These are phyloP conservation scores for Coleophoma crateriformis DNA, from an alignment of 2,329 filamentous ascomycete species.

Conservation along the genomic window DNA sequence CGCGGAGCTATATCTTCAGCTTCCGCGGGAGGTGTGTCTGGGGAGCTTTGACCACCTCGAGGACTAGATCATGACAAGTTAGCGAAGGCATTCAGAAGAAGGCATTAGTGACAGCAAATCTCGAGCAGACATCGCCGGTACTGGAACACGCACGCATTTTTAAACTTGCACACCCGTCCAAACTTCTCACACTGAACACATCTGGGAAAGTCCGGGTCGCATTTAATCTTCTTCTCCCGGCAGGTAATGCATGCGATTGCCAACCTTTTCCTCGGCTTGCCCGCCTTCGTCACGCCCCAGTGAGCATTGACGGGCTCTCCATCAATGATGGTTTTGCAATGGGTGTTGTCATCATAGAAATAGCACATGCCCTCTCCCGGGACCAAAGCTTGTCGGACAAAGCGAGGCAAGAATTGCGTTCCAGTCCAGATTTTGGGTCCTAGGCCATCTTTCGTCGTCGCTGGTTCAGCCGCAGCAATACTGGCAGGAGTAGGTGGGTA, in stretches of 20 bases:
- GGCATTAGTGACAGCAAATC: too few relatives aligned
- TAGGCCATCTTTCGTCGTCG: conserved; percentile 48
- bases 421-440: conserved; percentile 67
- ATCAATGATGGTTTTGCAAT: conserved; percentile 78
- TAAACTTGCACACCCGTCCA: conserved; percentile 77
- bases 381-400: conserved; percentile 59
- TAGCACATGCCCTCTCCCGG: conserved; percentile 78
- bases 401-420: conserved; percentile 61
- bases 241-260: conserved; percentile 92
- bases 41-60: conserved; percentile 27
- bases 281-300: conserved; percentile 92
- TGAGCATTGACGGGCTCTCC: conserved; percentile 84
- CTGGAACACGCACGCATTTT: conserved; percentile 65
- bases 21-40: conserved; percentile 27
- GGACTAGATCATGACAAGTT: conserved; percentile 28
- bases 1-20: conserved; percentile 20
- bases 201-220: conserved; percentile 80
- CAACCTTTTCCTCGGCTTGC: conserved; percentile 84
- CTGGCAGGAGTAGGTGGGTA: conserved; percentile 19
- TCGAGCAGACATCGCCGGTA: too few relatives aligned
- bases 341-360: conserved; percentile 79
- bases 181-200: conserved; percentile 93
- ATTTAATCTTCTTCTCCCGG: conserved; percentile 96
- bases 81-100: conserved; percentile 15
- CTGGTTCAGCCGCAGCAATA: conserved; percentile 17